Base-by-base conservation (phyloP, 306 rosid genomes). In the Cucumis cinereus region DNA sequence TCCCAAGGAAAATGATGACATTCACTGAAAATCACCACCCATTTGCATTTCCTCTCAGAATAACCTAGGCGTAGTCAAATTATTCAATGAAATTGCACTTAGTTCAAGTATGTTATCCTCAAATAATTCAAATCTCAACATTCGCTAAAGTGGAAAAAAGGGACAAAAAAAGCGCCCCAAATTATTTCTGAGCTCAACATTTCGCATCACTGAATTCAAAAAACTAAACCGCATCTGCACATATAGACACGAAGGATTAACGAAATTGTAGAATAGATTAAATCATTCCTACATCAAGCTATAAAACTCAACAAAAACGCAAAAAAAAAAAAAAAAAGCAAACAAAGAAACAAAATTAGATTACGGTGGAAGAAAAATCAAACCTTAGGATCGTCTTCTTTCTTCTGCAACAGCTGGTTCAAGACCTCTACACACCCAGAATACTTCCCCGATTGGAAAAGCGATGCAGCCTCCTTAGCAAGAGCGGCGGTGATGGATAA, bases 371-470 rank as follows among this genome's bases (percentile, higher is more conserved):
- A 66, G 54, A 64, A 77, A 76, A 77, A 77, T n/a, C 45, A 6
- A 35, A 95, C 99, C 92, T 95, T 95, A 53, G 92, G 98, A 90
- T 95, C 99, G 79, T 83, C 79, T 45, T 86, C 86, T 77, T 95
- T 95, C 91, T 85, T 83, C 61, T 61, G 89, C 81, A 85, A 75
- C 77, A 93, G 91, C 90, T 95, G 91, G 79, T 84, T 64, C 88
- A 95, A 83, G 19, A 90, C 90, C 53, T 88, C 88, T 19, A 80
- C 86, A 64, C 98, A 92, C 76, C 88, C 93, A 30, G 83, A 85
- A 81, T 88, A 92, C 89, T 90, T 95, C 41, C 88, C 89, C 5
- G 96, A 87, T 84, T 92, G 99, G 75, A 90, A 95, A 80, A 85
- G 93, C 91, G 83, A 76, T 35, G 88, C 88, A 12, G 99, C 99